These are phyloP conservation scores for Euphorbia corollata DNA, from an alignment of 441 rosid genomes.

Conservation along the genomic window DNA sequence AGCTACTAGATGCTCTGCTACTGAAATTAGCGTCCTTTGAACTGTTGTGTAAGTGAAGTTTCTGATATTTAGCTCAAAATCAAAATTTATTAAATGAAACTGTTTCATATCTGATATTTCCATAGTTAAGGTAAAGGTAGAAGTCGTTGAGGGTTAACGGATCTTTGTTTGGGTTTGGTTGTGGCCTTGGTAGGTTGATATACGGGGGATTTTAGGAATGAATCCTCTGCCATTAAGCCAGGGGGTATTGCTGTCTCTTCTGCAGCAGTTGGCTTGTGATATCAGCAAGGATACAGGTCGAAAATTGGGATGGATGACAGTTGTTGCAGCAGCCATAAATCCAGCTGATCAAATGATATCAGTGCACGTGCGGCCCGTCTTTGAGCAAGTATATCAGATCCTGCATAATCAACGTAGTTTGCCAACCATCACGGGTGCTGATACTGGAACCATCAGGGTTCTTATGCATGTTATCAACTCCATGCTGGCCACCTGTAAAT, in stretches of 20 bases:
- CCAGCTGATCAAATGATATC: slow-evolving; percentile 50
- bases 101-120: neutral
- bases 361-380: slow-evolving; percentile 47
- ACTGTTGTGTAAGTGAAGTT: too few species aligned
- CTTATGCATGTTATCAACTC: slow-evolving; percentile 57
- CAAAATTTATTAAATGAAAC: neutral
- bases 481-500: slow-evolving; percentile 44
- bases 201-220: slow-evolving; percentile 37
- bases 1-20: too few species aligned
- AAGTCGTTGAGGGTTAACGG: too few species aligned
- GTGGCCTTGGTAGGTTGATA: slow-evolving; percentile 41
- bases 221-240: slow-evolving; percentile 53
- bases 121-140: neutral
- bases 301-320: slow-evolving; percentile 67
- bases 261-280: slow-evolving; percentile 69
- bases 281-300: slow-evolving; percentile 44
- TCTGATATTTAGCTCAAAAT: neutral
- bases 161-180: neutral
- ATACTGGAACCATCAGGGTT: slow-evolving; percentile 39
- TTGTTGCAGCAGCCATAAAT: slow-evolving; percentile 51
- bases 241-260: slow-evolving; percentile 62
- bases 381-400: slow-evolving; percentile 55
- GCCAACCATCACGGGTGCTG: slow-evolving; percentile 34
- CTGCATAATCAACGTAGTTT: slow-evolving; percentile 40
- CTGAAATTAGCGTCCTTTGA: too few species aligned